These are phyloP conservation scores for Peronospora destructor DNA, from an alignment of 352 stramenopile genomes.

Conservation along the genomic window DNA sequence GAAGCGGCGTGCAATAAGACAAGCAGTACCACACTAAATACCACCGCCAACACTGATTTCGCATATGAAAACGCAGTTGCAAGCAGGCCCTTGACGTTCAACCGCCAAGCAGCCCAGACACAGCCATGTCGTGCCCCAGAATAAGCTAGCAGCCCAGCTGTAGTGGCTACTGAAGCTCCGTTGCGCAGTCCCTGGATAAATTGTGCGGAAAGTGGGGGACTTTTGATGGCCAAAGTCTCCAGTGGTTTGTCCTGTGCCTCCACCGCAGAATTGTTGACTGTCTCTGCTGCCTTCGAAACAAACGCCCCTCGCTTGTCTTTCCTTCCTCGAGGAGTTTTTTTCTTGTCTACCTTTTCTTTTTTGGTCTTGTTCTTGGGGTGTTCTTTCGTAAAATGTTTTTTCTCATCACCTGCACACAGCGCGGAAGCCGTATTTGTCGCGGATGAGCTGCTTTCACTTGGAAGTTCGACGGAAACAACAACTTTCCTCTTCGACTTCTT, in stretches of 20 bases:
- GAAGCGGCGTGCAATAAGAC: slow-evolving; percentile 62
- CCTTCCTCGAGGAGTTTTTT: slow-evolving; percentile 38
- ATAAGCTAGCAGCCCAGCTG: slow-evolving; percentile 11
- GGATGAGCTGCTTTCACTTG: neutral
- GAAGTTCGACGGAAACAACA: neutral
- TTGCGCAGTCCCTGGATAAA: slow-evolving; percentile 13
- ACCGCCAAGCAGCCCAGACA: slow-evolving; percentile 20
- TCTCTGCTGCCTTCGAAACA: slow-evolving; percentile 13
- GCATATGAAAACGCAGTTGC: slow-evolving; percentile 42
- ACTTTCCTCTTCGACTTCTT: slow-evolving; percentile 24
- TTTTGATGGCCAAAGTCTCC: slow-evolving; percentile 11
- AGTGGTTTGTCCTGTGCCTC: slow-evolving; percentile 20
- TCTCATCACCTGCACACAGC: slow-evolving; percentile 12
- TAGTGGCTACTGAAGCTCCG: slow-evolving; percentile 8
- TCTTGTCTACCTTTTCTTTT: slow-evolving; percentile 51
- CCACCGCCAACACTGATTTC: slow-evolving; percentile 55
- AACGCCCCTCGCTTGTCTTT: slow-evolving; percentile 48
- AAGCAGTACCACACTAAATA: slow-evolving; percentile 62
- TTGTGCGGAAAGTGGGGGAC: slow-evolving; percentile 7
- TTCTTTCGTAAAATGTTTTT: slow-evolving; percentile 35
- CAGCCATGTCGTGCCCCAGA: slow-evolving; percentile 14
- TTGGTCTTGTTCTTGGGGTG: slow-evolving; percentile 50
- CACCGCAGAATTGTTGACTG: slow-evolving; percentile 6
- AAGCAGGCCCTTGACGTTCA: slow-evolving; percentile 46
- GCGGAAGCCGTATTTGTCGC: neutral